Conservation (phyloP, 495 filamentous ascomycete species). For the Chaetomium fimeti region DNA sequence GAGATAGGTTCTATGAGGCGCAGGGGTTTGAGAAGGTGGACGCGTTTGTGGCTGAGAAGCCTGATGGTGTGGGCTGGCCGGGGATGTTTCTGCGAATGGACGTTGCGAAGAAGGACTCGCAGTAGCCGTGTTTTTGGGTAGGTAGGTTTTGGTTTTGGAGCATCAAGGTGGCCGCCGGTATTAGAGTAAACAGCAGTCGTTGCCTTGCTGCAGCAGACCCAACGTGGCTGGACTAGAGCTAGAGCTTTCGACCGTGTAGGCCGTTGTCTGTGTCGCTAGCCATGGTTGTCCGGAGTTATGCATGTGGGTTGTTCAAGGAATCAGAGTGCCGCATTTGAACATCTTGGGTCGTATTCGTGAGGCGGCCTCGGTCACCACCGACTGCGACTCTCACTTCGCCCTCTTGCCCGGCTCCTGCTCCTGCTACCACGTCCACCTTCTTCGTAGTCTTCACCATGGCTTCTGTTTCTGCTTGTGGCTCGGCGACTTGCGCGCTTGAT, state of each 20-base stretch:
- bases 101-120: conserved; percentile 7
- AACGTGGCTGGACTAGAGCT: no score
- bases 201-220: no score
- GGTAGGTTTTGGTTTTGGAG: not conserved
- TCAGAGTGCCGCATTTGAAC: no score
- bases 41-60: conserved; percentile 19
- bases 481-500: conserved; percentile 18
- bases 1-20: conserved; percentile 17
- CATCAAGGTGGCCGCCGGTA: not conserved
- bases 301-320: no score
- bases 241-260: no score
- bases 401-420: not conserved
- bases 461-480: conserved; percentile 11
- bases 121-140: not conserved
- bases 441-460: not conserved
- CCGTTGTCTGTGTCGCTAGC: no score
- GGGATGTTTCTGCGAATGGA: conserved; percentile 22
- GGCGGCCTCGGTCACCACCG: not conserved
- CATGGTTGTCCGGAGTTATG: no score
- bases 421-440: not conserved
- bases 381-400: not conserved
- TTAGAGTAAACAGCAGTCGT: not conserved
- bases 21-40: conserved; percentile 18
- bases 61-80: conserved; percentile 20
- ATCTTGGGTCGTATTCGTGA: not conserved